A percentile compares a stretch with the other conserved stretches of the same genome.
phyloP scores from a whole-genome alignment of 2,329 filamentous ascomycete genomes.

The Cladophialophora immunda region DNA sequence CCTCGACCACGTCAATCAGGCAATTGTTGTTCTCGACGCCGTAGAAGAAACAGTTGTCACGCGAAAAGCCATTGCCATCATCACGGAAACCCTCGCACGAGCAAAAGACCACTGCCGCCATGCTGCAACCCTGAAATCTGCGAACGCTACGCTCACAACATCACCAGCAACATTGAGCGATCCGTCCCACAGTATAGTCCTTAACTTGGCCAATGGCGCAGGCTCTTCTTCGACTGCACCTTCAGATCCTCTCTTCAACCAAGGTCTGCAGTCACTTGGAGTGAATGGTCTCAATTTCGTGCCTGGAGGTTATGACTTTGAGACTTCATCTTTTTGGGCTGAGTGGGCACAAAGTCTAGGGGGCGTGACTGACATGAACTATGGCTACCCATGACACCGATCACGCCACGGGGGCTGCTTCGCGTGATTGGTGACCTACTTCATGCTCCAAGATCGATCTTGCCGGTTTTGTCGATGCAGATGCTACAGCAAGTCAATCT shows the following conservation, averaged over 20 bases:
- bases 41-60: background rate
- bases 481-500: no score
- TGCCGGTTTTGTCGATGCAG: no score
- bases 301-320: background rate
- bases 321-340: background rate
- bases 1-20: background rate
- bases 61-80: background rate
- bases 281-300: background rate
- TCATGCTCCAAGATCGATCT: no score
- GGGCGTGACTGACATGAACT: background rate
- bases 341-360: constrained; percentile 1
- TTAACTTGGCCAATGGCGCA: background rate
- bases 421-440: no score
- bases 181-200: background rate
- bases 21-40: background rate
- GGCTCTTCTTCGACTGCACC: background rate
- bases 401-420: background rate
- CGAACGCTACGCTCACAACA: background rate
- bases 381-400: background rate
- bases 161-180: background rate
- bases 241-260: background rate
- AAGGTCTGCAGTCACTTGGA: background rate
- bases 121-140: background rate
- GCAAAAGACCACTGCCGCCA: background rate
- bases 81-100: background rate